Evolutionary conservation across 2,329 filamentous ascomycete species (phyloP).

Genomic region (Myriosclerotinia duriaeana): DNA sequence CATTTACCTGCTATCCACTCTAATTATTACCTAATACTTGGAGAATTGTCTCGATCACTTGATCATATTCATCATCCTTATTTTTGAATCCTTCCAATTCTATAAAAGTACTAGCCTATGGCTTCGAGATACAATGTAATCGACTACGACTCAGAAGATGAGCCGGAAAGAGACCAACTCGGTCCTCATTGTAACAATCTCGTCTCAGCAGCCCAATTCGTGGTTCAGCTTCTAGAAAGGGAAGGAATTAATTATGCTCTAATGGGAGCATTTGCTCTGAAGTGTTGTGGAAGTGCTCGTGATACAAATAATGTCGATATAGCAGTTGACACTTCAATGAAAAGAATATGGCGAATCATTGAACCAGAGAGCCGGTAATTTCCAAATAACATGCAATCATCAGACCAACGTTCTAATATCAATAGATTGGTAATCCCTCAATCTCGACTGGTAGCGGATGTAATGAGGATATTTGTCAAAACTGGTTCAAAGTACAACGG

Average conservation of each 20-base stretch:
- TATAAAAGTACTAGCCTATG: neutral
- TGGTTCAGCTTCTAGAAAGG: conserved; percentile 3
- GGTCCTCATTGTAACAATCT: conserved; percentile 8
- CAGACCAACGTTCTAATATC: neutral
- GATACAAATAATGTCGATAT: conserved; percentile 20
- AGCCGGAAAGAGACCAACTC: neutral
- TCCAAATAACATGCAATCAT: neutral
- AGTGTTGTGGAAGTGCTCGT: conserved; percentile 6
- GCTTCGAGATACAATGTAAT: conserved; percentile 13
- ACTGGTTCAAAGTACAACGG: conserved; percentile 12
- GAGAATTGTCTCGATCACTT: neutral
- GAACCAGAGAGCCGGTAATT: conserved; percentile 12
- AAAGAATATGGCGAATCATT: conserved; percentile 18
- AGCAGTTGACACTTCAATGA: conserved; percentile 13
- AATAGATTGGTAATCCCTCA: conserved; percentile 18
- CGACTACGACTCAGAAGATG: conserved; percentile 18
- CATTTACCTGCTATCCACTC: conserved; percentile 1
- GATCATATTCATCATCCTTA: neutral
- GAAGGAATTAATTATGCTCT: conserved; percentile 15
- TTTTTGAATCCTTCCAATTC: neutral
- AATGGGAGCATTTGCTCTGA: conserved; percentile 18
- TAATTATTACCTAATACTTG: neutral
- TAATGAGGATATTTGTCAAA: conserved; percentile 20
- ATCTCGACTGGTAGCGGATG: conserved; percentile 3
- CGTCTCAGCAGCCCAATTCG: conserved; percentile 11